phyloP scores from a whole-genome alignment of 352 stramenopile species.

The Phytophthora sojae region DNA sequence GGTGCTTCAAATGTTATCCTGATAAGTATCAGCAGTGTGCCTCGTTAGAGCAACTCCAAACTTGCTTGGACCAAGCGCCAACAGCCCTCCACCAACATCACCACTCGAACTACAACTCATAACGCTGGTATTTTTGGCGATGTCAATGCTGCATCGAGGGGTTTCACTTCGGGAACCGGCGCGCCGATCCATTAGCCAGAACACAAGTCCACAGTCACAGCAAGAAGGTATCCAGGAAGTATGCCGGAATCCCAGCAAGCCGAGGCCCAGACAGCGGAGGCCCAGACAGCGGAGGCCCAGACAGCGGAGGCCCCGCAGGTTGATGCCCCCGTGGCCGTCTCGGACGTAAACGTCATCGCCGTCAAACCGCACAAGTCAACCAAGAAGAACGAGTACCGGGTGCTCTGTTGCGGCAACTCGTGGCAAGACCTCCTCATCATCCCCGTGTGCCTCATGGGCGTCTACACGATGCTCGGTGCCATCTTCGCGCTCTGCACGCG shows the following conservation, averaged over 20 bases:
- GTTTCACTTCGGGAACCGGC: constrained; percentile 33
- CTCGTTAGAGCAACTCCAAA: background rate
- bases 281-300: constrained; percentile 16
- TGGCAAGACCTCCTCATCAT: constrained; percentile 79
- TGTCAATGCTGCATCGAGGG: constrained; percentile 10
- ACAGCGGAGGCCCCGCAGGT: background rate
- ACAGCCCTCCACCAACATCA: background rate
- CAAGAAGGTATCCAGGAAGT: constrained; percentile 4
- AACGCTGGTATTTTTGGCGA: constrained; percentile 25
- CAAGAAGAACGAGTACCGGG: constrained; percentile 42
- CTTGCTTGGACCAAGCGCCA: background rate
- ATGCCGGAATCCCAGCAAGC: constrained; percentile 30
- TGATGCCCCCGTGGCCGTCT: constrained; percentile 21
- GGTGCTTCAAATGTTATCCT: constrained; percentile 1
- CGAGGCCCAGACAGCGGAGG: constrained; percentile 12
- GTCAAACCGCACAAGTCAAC: constrained; percentile 67
- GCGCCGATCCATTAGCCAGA: constrained; percentile 12
- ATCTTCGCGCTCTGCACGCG: constrained; percentile 79
- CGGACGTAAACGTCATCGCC: constrained; percentile 53
- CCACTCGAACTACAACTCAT: background rate
- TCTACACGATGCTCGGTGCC: constrained; percentile 70
- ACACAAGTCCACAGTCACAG: constrained; percentile 14
- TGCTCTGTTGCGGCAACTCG: constrained; percentile 79
- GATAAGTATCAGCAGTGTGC: background rate
- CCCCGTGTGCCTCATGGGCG: constrained; percentile 59